phyloP scores from a whole-genome alignment of 768 basidiomycete genomes.

The Daedalea quercina region DNA sequence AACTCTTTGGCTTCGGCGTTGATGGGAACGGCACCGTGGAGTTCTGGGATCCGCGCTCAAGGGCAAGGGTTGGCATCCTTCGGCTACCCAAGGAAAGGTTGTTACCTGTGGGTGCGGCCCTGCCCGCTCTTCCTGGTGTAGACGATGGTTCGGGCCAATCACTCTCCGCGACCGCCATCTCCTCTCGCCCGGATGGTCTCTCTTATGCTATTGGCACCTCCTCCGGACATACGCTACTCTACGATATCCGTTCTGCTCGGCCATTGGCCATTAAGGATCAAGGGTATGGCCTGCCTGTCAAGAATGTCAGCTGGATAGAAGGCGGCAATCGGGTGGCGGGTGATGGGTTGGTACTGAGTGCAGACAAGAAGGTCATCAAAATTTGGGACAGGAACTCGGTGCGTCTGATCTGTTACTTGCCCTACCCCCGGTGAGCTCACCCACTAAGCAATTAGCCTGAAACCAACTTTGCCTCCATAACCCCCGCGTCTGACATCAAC shows the following conservation, averaged over 20 bases:
- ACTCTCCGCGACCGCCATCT: constrained; percentile 75
- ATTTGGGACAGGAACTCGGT: constrained; percentile 89
- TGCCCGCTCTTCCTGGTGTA: constrained; percentile 28
- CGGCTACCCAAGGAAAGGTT: constrained; percentile 51
- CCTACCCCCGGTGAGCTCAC: not conserved
- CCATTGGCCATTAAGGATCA: constrained; percentile 93
- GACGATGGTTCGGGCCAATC: constrained; percentile 25
- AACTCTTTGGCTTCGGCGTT: constrained; percentile 81
- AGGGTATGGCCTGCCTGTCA: constrained; percentile 89
- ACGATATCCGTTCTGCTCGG: constrained; percentile 82
- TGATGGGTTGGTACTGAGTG: constrained; percentile 82
- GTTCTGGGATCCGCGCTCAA: constrained; percentile 93
- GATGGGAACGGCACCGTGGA: constrained; percentile 86
- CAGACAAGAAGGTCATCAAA: constrained; percentile 96
- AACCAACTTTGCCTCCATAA: constrained; percentile 87
- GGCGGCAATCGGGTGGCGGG: constrained; percentile 80
- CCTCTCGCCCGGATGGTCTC: constrained; percentile 82
- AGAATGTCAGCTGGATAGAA: constrained; percentile 84
- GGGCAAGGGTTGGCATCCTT: constrained; percentile 66
- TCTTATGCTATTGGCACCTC: constrained; percentile 94
- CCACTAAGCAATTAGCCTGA: constrained; percentile 47
- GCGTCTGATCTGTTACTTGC: constrained; percentile 23
- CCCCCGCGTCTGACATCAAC: constrained; percentile 84
- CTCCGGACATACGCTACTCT: constrained; percentile 89
- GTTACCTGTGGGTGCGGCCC: constrained; percentile 29